Evolutionary conservation across 352 stramenopile species (phyloP), one percentile per base, ranked within the genome.

Genomic region (Phytophthora pinifolia): DNA sequence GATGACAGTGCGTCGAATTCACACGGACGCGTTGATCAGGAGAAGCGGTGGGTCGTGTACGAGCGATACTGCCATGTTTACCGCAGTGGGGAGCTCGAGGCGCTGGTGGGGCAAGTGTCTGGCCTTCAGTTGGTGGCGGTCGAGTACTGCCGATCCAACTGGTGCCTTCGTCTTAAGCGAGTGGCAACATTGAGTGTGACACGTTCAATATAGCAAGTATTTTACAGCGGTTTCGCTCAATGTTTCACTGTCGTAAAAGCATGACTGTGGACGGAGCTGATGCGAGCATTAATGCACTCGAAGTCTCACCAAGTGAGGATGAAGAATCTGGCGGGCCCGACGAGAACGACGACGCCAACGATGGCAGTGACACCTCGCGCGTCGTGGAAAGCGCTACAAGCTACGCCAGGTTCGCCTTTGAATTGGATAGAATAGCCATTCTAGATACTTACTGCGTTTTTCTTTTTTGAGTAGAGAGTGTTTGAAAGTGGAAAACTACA

Each of bases 21-120:
- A 14, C 78, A 89, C 37, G 76, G 74, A 14, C 63, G 69, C 3
- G 61, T 83, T 18, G 56, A 71, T 52, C 43, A 20, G 3, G 67
- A 70, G 12, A 89, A 88, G 44, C 66, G 68, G 8, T 94, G 83
- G 83, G 72, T 91, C 36, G 72, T 92, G 0, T 94, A 89, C 53
- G 65, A 92, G 42, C 72, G 84, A 31, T 94, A 94, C 58, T 94
- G 84, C 41, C 84, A 94, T 57, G 80, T 94, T 30, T 94, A 92
- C 46, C 61, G 73, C 30, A 72, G 68, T 30, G 77, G 81, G 0
- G 84, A 94, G 42, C 61, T 94, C 4, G 82, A 94, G 54, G 55
- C 60, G 7, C 53, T 94, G 33, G 67, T 94, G 22, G 49, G 15
- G 3, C 67, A 88, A 45, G 69, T 89, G 9, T 70, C 76, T 7